Evolutionary conservation across 106 monocot species (phyloP).

Genomic region (Triglochin maritima): DNA sequence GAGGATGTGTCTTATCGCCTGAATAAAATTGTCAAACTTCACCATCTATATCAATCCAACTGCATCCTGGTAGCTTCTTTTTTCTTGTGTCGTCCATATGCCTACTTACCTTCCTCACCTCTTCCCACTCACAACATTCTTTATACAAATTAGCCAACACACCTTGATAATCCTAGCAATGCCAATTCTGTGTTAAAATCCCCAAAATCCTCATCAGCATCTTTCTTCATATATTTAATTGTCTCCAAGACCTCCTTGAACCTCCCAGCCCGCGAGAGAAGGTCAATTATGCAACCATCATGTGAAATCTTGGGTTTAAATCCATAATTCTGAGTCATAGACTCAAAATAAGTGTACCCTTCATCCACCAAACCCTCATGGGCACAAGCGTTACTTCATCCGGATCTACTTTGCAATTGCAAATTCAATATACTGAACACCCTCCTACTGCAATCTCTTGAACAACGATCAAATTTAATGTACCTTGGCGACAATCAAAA

Average conservation of each 20-base stretch:
- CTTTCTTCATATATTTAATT: slow-evolving; percentile 50
- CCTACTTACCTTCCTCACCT: slow-evolving; percentile 67
- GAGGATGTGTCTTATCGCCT: slow-evolving; percentile 42
- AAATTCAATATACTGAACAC: too few relatives aligned
- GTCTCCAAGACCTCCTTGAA: slow-evolving; percentile 66
- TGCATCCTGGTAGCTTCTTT: slow-evolving; percentile 88
- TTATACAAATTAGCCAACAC: slow-evolving; percentile 87
- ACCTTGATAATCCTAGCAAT: slow-evolving; percentile 43
- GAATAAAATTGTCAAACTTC: slow-evolving; percentile 65
- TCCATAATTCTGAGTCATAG: slow-evolving; percentile 34
- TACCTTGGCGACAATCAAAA: slow-evolving; percentile 31
- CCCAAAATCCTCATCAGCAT: slow-evolving; percentile 94
- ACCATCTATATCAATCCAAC: slow-evolving; percentile 79
- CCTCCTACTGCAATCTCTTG: too few relatives aligned
- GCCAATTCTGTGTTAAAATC: slow-evolving; percentile 52
- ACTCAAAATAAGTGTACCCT: slow-evolving; percentile 48
- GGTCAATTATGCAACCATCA: slow-evolving; percentile 80
- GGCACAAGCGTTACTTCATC: slow-evolving; percentile 85
- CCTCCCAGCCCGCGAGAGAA: slow-evolving; percentile 67
- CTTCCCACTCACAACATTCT: slow-evolving; percentile 70
- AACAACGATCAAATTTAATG: too few relatives aligned
- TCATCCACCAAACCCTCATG: slow-evolving; percentile 78
- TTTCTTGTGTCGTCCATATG: slow-evolving; percentile 45
- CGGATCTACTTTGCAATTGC: too few relatives aligned
- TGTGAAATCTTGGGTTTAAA: slow-evolving; percentile 65